phyloP scores from a whole-genome alignment of 164 flowering plant species.

The Malania oleifera region DNA sequence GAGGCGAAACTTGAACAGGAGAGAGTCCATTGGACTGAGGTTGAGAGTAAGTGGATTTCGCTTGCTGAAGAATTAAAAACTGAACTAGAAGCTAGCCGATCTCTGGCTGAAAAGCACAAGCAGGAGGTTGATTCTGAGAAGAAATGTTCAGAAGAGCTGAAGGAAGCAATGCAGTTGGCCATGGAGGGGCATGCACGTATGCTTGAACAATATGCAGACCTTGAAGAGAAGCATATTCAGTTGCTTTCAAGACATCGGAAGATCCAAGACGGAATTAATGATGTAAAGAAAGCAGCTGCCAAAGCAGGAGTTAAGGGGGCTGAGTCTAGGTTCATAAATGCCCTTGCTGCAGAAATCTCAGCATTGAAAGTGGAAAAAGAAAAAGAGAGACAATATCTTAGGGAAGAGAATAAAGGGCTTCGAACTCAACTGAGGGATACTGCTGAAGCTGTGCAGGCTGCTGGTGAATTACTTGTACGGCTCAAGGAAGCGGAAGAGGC shows the following conservation, averaged over 20 bases:
- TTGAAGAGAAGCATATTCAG: constrained; percentile 80
- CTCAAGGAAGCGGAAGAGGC: constrained; percentile 94
- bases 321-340: constrained; percentile 84
- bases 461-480: constrained; percentile 88
- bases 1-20: constrained; percentile 71
- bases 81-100: constrained; percentile 66
- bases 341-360: constrained; percentile 92
- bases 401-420: constrained; percentile 86
- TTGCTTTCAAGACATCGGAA: constrained; percentile 81
- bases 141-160: constrained; percentile 81
- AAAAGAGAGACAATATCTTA: constrained; percentile 64
- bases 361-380: constrained; percentile 77
- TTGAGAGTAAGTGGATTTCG: constrained; percentile 88
- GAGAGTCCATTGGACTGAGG: constrained; percentile 68
- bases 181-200: constrained; percentile 97
- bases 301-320: constrained; percentile 91
- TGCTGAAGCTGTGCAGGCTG: constrained; percentile 98
- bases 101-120: constrained; percentile 46
- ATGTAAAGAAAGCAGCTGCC: constrained; percentile 90
- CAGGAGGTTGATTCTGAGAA: constrained; percentile 74
- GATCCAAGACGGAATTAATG: constrained; percentile 80
- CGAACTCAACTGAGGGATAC: constrained; percentile 89
- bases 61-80: constrained; percentile 69
- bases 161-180: constrained; percentile 93
- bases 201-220: constrained; percentile 96